These are phyloP conservation scores for Mycoemilia scoparia DNA, from an alignment of 192 early-diverging fungal genomes.

Conservation along the genomic window DNA sequence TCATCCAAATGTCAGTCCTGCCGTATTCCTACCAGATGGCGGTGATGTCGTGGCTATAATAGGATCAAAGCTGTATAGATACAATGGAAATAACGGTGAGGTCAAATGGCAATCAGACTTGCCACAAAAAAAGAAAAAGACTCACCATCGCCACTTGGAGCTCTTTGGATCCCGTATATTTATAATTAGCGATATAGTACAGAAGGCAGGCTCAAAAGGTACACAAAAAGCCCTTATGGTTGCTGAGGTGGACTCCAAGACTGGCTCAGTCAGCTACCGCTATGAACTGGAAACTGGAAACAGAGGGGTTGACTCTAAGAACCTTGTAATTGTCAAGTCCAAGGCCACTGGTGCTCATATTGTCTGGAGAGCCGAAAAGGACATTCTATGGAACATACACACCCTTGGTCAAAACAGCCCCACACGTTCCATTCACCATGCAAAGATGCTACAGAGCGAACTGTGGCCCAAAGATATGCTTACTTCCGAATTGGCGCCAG, in stretches of 20 bases:
- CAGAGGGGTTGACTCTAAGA: conserved; percentile 6
- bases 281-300: conserved; percentile 16
- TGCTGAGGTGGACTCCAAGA: conserved; percentile 11
- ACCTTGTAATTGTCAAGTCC: conserved; percentile 15
- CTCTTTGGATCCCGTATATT: conserved; percentile 20
- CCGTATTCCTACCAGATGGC: conserved; percentile 18
- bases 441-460: conserved; percentile 18
- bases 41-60: conserved; percentile 18
- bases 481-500: conserved; percentile 13
- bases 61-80: conserved; percentile 17
- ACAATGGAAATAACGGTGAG: conserved; percentile 2
- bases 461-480: conserved; percentile 22
- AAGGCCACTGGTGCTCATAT: conserved; percentile 20
- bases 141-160: no score
- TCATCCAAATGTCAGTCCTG: conserved; percentile 8
- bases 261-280: conserved; percentile 15
- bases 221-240: conserved; percentile 16
- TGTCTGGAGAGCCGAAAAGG: conserved; percentile 29
- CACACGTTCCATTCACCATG: conserved; percentile 20
- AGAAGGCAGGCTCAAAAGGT: no score
- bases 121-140: no score
- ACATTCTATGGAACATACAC: conserved; percentile 24
- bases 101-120: conserved; percentile 20
- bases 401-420: conserved; percentile 11
- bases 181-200: conserved; percentile 19